Percentiles rank a stretch among this genome's conserved stretches.
Evolutionary conservation across 306 rosid genomes (phyloP).

Genomic region (Corylus avellana): DNA sequence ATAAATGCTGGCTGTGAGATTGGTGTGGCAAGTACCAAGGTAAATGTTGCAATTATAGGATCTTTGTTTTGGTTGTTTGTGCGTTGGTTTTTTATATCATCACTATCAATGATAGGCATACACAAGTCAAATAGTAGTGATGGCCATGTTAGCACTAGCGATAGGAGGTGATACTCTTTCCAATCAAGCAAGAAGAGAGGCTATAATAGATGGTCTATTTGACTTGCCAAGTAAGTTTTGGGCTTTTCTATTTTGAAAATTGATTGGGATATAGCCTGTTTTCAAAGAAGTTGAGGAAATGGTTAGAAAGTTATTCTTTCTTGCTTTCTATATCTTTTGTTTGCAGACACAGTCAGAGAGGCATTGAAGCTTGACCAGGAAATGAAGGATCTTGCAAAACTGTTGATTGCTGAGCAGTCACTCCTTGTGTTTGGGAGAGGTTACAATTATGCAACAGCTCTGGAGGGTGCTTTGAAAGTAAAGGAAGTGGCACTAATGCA

Average conservation of each 20-base stretch:
- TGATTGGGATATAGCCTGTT: slow-evolving; percentile 11
- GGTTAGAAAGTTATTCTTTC: slow-evolving; percentile 20
- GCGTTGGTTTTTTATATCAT: slow-evolving; percentile 13
- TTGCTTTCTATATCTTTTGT: slow-evolving; percentile 19
- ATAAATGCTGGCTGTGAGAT: slow-evolving; percentile 98
- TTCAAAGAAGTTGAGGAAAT: slow-evolving; percentile 8
- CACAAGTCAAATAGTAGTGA: slow-evolving; percentile 97
- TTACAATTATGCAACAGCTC: slow-evolving; percentile 90
- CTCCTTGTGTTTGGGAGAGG: slow-evolving; percentile 98
- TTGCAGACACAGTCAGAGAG: slow-evolving; percentile 82
- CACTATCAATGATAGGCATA: slow-evolving; percentile 62
- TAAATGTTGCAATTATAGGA: slow-evolving; percentile 33
- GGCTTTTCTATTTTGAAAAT: slow-evolving; percentile 14
- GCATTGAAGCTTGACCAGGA: slow-evolving; percentile 84
- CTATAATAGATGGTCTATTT: slow-evolving; percentile 81
- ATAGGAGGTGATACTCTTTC: slow-evolving; percentile 92
- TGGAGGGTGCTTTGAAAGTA: slow-evolving; percentile 98
- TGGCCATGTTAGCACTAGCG: slow-evolving; percentile 97
- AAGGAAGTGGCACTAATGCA: slow-evolving; percentile 99
- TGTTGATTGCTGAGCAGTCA: slow-evolving; percentile 88
- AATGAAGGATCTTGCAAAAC: slow-evolving; percentile 89
- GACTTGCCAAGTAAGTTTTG: slow-evolving; percentile 85
- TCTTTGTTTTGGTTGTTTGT: slow-evolving; percentile 24
- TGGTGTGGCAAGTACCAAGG: slow-evolving; percentile 99
- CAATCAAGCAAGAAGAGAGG: slow-evolving; percentile 79